Evolutionary conservation across 1,284 basidiomycete species (phyloP).

Genomic region (Fomitopsis betulina): DNA sequence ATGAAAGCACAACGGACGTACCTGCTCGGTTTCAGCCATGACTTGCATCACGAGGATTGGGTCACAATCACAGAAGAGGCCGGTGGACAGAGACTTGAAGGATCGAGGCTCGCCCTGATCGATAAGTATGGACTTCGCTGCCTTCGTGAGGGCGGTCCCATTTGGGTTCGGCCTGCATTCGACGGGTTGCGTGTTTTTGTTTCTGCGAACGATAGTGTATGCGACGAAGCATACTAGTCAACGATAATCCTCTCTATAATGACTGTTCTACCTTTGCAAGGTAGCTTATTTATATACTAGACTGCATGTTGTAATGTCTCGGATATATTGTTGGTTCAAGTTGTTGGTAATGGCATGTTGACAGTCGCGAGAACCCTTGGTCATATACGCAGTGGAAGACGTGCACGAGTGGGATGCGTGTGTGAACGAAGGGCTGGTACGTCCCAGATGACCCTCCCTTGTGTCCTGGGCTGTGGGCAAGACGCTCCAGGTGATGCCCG

Average conservation of each 20-base stretch:
- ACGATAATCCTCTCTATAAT: too few species aligned
- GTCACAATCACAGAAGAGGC: conserved; percentile 49
- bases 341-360: not conserved
- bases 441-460: not conserved
- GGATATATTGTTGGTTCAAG: not conserved
- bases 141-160: conserved; percentile 38
- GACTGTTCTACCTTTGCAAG: not conserved
- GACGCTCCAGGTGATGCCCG: not conserved
- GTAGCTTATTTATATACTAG: not conserved
- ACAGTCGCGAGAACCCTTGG: not conserved
- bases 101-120: conserved; percentile 30
- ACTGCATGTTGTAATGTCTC: not conserved
- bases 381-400: not conserved
- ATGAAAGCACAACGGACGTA: conserved; percentile 60
- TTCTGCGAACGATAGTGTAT: conserved; percentile 33
- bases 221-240: conserved; percentile 44
- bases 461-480: not conserved
- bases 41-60: conserved; percentile 66
- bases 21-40: conserved; percentile 68
- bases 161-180: conserved; percentile 68
- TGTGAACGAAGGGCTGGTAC: not conserved
- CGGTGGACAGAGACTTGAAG: conserved; percentile 32
- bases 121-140: conserved; percentile 41
- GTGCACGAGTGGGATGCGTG: not conserved
- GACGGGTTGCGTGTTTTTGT: conserved; percentile 59